phyloP scores from a whole-genome alignment of 2,329 filamentous ascomycete genomes.

The Phialemonium atrogriseum region DNA sequence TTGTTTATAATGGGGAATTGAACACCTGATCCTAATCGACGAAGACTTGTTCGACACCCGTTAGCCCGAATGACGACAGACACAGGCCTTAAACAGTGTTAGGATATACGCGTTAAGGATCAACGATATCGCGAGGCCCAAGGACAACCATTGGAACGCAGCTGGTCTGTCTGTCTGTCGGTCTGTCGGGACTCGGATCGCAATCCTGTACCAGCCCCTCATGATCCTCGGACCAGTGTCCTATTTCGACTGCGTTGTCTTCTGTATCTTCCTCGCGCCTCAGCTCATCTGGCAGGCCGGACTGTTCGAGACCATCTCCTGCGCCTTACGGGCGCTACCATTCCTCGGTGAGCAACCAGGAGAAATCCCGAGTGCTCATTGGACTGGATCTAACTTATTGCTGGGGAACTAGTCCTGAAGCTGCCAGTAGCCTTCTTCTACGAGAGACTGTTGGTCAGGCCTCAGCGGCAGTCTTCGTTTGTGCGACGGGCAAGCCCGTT shows the following conservation, averaged over 20 bases:
- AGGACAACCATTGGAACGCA: no score
- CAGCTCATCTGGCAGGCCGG: constrained; percentile 64
- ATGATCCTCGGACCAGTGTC: constrained; percentile 72
- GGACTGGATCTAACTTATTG: no score
- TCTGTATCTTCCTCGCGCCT: constrained; percentile 61
- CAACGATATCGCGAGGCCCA: no score
- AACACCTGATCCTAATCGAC: no score
- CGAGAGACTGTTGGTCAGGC: constrained; percentile 43
- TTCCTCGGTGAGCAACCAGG: constrained; percentile 60
- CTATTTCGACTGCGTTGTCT: constrained; percentile 67
- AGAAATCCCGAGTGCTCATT: no score
- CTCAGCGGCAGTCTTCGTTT: constrained; percentile 47
- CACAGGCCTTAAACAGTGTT: no score
- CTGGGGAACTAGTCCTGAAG: constrained; percentile 41
- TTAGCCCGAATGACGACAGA: no score
- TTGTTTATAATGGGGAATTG: no score
- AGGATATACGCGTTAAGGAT: no score
- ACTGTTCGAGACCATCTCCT: constrained; percentile 46
- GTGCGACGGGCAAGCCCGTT: constrained; percentile 63
- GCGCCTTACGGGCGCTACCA: constrained; percentile 55
- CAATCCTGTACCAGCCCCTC: constrained; percentile 9
- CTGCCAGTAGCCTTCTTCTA: constrained; percentile 51
- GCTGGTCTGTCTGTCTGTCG: no score
- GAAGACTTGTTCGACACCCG: no score
- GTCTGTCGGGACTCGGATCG: no score